Percentiles rank a stretch among this genome's conserved stretches.
phyloP scores from a whole-genome alignment of 495 filamentous ascomycete species.

The Penicillium lividum region DNA sequence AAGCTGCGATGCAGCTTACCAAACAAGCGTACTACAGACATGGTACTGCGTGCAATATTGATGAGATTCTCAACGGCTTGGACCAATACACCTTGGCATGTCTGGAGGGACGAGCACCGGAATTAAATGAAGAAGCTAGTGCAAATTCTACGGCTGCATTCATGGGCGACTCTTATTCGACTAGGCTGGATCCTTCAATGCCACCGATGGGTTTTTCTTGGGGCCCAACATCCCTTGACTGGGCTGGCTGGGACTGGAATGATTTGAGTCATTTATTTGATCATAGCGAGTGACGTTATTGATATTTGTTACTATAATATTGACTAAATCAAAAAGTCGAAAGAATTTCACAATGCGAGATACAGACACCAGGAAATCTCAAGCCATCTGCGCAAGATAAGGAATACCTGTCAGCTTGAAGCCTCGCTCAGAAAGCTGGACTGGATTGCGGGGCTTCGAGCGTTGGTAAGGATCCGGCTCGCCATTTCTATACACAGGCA shows the following conservation, averaged over 20 bases:
- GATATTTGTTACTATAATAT: too few relatives aligned
- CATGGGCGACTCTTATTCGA: too few relatives aligned
- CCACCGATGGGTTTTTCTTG: slow-evolving; percentile 1
- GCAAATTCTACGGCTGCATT: too few relatives aligned
- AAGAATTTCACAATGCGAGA: too few relatives aligned
- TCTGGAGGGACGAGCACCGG: neutral
- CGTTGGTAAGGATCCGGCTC: slow-evolving; percentile 23
- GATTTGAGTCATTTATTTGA: slow-evolving; percentile 19
- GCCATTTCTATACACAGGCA: slow-evolving; percentile 21
- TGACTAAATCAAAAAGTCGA: too few relatives aligned
- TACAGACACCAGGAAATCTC: neutral
- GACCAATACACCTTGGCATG: neutral
- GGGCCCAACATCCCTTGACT: slow-evolving; percentile 14
- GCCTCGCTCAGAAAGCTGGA: slow-evolving; percentile 24
- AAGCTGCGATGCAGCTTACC: slow-evolving; percentile 13
- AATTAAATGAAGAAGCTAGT: too few relatives aligned
- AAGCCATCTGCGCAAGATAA: slow-evolving; percentile 23
- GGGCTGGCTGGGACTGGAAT: slow-evolving; percentile 22
- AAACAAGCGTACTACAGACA: slow-evolving; percentile 12
- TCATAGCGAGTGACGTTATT: slow-evolving; percentile 8
- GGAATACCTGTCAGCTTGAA: slow-evolving; percentile 34
- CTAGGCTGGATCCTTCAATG: neutral
- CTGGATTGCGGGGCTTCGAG: slow-evolving; percentile 14
- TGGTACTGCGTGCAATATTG: slow-evolving; percentile 9
- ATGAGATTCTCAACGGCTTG: slow-evolving; percentile 12